These are phyloP conservation scores for Leccinellum luteum DNA, from an alignment of 768 basidiomycete genomes.

Conservation along the genomic window DNA sequence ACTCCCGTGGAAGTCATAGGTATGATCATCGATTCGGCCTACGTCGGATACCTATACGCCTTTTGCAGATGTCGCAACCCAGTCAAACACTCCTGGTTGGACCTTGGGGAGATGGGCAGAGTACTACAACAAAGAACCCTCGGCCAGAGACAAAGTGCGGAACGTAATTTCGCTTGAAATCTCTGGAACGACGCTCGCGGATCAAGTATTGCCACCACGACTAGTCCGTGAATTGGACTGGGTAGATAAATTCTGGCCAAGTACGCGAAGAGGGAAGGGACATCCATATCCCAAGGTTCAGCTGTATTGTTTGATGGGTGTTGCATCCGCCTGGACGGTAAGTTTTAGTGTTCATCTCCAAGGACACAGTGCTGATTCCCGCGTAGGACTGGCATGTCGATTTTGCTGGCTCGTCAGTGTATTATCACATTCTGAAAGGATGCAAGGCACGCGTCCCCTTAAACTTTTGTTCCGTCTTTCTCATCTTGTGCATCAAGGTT, in stretches of 20 bases:
- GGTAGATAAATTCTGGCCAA: constrained; percentile 96
- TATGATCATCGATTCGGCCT: constrained; percentile 32
- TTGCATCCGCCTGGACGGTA: constrained; percentile 91
- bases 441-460: constrained; percentile 56
- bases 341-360: constrained; percentile 26
- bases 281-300: constrained; percentile 90
- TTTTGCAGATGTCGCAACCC: constrained; percentile 76
- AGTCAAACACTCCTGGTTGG: constrained; percentile 86
- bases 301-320: constrained; percentile 96
- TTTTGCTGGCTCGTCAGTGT: constrained; percentile 97
- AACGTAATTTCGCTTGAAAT: constrained; percentile 97
- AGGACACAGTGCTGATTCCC: neutral
- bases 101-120: constrained; percentile 88
- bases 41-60: constrained; percentile 1
- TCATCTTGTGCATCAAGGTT: constrained; percentile 44
- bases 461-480: neutral
- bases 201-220: constrained; percentile 77
- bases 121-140: constrained; percentile 70
- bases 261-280: constrained; percentile 66
- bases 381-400: constrained; percentile 95
- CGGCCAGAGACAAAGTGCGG: constrained; percentile 77
- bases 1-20: constrained; percentile 90
- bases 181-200: constrained; percentile 77
- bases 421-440: constrained; percentile 89
- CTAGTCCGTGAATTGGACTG: constrained; percentile 90